Evolutionary conservation across 1,284 basidiomycete genomes (phyloP).

Genomic region (Tilletia setariae): DNA sequence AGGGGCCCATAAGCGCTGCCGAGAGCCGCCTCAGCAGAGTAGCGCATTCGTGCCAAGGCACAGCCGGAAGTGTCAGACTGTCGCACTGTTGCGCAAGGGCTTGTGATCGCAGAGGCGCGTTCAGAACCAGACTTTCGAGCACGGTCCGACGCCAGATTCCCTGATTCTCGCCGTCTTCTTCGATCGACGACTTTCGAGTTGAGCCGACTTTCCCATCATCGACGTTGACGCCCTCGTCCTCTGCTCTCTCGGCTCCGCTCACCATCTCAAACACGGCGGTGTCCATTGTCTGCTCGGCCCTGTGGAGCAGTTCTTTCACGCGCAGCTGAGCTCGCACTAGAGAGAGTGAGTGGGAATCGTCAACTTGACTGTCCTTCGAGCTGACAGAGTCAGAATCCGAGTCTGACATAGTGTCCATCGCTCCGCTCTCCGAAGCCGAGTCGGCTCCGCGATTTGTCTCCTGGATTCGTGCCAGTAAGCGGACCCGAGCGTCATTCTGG

Average conservation of each 20-base stretch:
- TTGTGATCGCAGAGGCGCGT: slow-evolving; percentile 2
- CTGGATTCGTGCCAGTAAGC: too few species aligned
- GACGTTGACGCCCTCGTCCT: too few species aligned
- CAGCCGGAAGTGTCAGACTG: not conserved
- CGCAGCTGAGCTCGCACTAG: too few species aligned
- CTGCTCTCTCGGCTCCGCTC: not conserved
- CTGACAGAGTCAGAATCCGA: not conserved
- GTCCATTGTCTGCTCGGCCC: not conserved
- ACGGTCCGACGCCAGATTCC: slow-evolving; percentile 6
- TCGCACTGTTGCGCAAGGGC: not conserved
- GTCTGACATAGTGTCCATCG: not conserved
- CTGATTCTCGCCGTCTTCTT: not conserved
- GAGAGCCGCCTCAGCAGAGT: not conserved
- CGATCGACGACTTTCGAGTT: not conserved
- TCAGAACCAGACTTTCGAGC: not conserved
- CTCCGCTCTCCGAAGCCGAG: slow-evolving; percentile 17
- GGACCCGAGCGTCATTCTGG: not conserved
- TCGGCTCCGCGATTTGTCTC: slow-evolving; percentile 13
- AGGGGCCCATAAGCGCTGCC: not conserved
- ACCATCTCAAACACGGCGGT: not conserved
- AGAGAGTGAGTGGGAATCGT: too few species aligned
- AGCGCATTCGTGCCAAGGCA: not conserved
- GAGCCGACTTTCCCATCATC: too few species aligned
- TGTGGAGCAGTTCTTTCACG: too few species aligned
- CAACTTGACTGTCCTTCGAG: not conserved